Base-by-base conservation (phyloP, 331 rosid genomes). In the Spiraea crenata region DNA sequence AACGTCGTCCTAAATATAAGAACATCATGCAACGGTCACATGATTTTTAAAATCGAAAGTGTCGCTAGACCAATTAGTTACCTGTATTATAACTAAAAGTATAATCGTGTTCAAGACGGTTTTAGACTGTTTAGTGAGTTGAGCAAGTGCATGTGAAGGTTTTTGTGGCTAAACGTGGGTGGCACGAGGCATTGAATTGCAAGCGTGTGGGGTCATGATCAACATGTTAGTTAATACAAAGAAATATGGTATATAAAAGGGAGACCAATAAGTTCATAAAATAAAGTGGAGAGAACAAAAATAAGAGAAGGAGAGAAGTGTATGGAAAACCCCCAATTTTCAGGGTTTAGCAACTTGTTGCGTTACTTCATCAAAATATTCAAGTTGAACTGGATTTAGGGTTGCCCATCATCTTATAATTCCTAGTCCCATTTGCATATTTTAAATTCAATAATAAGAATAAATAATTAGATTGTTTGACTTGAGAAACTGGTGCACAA, bases 181-280 rank as follows among this genome's bases (percentile, higher is more conserved):
- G 55, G 70, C 87, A 80, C 73, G 67, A 73, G 78, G 71, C 52
- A 56, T 46, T 76, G 56, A 54, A 63, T 76, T 74, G 47, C 73
- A 66, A 71, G 69, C 73, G 83, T 61, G 81, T 70, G 76, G 81
- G 78, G 81, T 65, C 86, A 55, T 9, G 54, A 4, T 31, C 58
- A 51, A 15, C 15, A 38, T 20, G 20, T 16, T 38, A 3, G n/a
- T 25, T 7, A 52, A 19, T 47, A 1, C 12, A 48, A 50, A 16
- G 58, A 51, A 67, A 34, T 48, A n/a, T 16, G 48, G 31, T 64
- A 25, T 2, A 25, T 25, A 25, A 25, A 25, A 25, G n/a, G 62
- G 14, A 7, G 35, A 10, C 34, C 8, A 3, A 7, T 1, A 37
- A 9, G 34, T 2, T 25, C 31, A 66, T 2, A 7, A 13, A 13